These are phyloP conservation scores for Cicer chorassanicum DNA, from an alignment of 306 rosid species.

Conservation along the genomic window DNA sequence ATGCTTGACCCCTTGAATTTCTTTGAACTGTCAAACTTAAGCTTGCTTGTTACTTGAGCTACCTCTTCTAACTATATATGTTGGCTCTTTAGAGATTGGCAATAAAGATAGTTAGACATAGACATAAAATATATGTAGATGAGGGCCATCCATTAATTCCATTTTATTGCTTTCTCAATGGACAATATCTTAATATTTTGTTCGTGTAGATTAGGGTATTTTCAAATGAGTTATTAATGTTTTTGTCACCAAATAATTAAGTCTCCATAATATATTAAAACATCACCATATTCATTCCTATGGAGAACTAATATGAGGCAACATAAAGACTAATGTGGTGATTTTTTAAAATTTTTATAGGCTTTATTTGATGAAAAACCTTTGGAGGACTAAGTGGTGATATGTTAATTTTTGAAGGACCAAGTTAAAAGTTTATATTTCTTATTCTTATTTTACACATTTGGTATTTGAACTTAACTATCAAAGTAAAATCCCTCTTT, in stretches of 20 bases:
- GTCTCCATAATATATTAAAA: background rate
- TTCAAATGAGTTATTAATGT: background rate
- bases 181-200: background rate
- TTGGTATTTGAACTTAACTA: background rate
- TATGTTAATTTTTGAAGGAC: background rate
- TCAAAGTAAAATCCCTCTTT: background rate
- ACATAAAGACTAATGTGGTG: background rate
- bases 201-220: background rate
- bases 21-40: background rate
- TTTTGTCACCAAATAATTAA: background rate
- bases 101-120: background rate
- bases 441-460: background rate
- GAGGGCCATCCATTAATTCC: background rate
- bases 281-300: background rate
- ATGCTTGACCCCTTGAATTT: too few species aligned
- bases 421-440: background rate
- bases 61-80: background rate
- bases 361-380: background rate
- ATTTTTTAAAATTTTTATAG: background rate
- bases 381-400: background rate
- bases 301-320: background rate
- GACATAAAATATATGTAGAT: background rate
- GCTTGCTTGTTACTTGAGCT: constrained; percentile 2
- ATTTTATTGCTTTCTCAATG: background rate
- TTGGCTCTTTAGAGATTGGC: background rate